Evolutionary conservation across 1,284 basidiomycete species (phyloP).

Genomic region (Mycosarcoma maydis): DNA sequence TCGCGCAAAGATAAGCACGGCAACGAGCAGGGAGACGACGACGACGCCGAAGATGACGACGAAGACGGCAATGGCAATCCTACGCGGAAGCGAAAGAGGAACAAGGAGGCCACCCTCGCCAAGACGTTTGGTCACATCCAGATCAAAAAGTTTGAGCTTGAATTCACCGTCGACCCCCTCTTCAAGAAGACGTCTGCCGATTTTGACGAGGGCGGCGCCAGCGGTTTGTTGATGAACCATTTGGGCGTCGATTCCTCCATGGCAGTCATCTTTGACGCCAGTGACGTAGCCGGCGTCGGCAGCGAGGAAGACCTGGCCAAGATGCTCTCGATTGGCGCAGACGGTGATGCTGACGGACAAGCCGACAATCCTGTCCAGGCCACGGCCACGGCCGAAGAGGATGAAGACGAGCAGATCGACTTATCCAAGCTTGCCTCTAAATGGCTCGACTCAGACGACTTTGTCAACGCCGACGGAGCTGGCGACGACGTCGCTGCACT

Average conservation of each 20-base stretch:
- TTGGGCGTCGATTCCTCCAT: constrained; percentile 81
- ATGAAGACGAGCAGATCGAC: constrained; percentile 35
- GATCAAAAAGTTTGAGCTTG: constrained; percentile 77
- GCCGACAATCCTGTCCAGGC: constrained; percentile 13
- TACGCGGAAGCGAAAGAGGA: constrained; percentile 68
- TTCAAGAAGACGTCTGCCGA: constrained; percentile 98
- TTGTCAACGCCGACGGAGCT: constrained; percentile 8
- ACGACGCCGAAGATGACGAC: constrained; percentile 67
- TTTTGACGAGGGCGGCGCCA: constrained; percentile 97
- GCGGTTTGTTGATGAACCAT: constrained; percentile 72
- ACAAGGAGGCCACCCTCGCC: constrained; percentile 63
- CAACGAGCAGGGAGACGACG: constrained; percentile 68
- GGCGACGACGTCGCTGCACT: constrained; percentile 27
- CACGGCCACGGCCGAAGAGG: constrained; percentile 25
- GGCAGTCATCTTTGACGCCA: constrained; percentile 93
- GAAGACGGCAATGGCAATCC: constrained; percentile 74
- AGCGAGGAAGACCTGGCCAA: constrained; percentile 73
- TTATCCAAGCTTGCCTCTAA: constrained; percentile 51
- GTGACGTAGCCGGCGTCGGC: constrained; percentile 82
- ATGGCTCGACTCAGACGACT: constrained; percentile 42
- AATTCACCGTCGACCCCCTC: constrained; percentile 94
- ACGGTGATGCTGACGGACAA: constrained; percentile 16
- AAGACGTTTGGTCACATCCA: constrained; percentile 75
- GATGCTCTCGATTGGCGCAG: constrained; percentile 35
- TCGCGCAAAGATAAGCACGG: constrained; percentile 45